A percentile compares a stretch with the other conserved stretches of the same genome.
Evolutionary conservation across 768 basidiomycete genomes (phyloP).

Genomic region (Flagelloscypha sp.): DNA sequence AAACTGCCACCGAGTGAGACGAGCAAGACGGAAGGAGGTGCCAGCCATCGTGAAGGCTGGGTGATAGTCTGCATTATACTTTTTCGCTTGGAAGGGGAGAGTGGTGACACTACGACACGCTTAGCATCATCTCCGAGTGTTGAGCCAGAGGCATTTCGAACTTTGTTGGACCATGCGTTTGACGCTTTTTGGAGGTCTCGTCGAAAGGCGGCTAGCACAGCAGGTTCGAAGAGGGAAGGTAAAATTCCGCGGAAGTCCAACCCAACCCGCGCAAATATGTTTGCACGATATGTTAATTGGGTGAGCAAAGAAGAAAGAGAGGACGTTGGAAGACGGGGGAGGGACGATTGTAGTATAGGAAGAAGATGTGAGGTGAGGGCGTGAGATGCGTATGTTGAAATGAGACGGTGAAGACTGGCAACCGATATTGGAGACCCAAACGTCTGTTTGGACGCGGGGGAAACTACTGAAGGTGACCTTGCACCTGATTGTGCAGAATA

Average conservation of each 20-base stretch:
- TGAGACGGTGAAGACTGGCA: constrained; percentile 37
- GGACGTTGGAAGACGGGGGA: constrained; percentile 54
- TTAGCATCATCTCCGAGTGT: no score
- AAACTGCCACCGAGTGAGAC: no score
- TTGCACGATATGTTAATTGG: constrained; percentile 88
- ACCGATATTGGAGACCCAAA: constrained; percentile 10
- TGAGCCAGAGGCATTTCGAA: no score
- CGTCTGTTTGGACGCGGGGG: no score
- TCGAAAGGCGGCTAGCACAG: constrained; percentile 50
- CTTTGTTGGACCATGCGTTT: no score
- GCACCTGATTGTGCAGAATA: no score
- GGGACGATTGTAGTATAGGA: constrained; percentile 49
- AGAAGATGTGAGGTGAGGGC: constrained; percentile 60
- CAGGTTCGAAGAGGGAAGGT: constrained; percentile 54
- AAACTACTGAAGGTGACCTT: constrained; percentile 16
- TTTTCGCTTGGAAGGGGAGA: constrained; percentile 2
- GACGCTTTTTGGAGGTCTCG: constrained; percentile 41
- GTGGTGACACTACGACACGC: constrained; percentile 9
- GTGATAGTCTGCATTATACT: constrained; percentile 7
- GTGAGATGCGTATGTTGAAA: constrained; percentile 58
- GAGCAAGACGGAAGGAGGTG: constrained; percentile 21
- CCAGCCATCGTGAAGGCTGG: constrained; percentile 34
- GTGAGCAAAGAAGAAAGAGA: constrained; percentile 79
- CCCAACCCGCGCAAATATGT: constrained; percentile 86
- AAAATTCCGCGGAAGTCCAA: constrained; percentile 77